These are phyloP conservation scores for Diaporthe batatas DNA, from an alignment of 2,329 filamentous ascomycete genomes.

Conservation along the genomic window DNA sequence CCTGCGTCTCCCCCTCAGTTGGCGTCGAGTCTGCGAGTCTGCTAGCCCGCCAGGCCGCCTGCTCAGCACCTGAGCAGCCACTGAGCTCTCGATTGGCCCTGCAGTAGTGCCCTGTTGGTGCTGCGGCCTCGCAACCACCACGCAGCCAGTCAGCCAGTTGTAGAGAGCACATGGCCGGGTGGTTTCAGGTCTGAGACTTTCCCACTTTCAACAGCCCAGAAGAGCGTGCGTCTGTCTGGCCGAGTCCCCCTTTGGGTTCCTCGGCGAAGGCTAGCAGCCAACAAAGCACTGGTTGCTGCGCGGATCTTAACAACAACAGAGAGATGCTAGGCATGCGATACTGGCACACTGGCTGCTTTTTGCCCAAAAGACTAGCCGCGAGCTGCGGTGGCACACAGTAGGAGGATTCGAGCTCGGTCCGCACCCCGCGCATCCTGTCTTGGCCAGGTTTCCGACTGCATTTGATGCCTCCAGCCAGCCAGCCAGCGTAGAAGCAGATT, in stretches of 20 bases:
- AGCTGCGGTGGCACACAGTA: not conserved
- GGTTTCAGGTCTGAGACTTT: constrained; percentile 37
- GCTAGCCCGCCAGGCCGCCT: not conserved
- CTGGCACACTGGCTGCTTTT: constrained; percentile 18
- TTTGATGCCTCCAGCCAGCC: not conserved
- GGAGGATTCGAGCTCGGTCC: constrained; percentile 33
- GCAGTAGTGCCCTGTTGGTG: constrained; percentile 39
- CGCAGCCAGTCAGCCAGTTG: constrained; percentile 32
- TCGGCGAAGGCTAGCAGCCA: constrained; percentile 9
- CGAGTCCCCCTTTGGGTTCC: not conserved
- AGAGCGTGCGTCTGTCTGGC: constrained; percentile 12
- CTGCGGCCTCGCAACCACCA: constrained; percentile 34
- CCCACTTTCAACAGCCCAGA: constrained; percentile 23
- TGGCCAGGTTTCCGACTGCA: constrained; percentile 19
- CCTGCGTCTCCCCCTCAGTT: constrained; percentile 36
- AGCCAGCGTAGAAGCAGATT: constrained; percentile 17
- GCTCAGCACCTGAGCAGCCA: constrained; percentile 33
- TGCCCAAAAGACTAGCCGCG: not conserved
- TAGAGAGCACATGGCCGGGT: constrained; percentile 32
- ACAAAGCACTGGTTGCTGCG: constrained; percentile 1
- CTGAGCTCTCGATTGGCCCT: constrained; percentile 35
- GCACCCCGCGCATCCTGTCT: constrained; percentile 29
- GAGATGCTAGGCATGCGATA: constrained; percentile 16
- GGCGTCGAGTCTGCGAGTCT: constrained; percentile 15
- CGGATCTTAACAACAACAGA: constrained; percentile 8